Evolutionary conservation across 805 yeast genomes (phyloP).

Genomic region (Starmera dryadoides): DNA sequence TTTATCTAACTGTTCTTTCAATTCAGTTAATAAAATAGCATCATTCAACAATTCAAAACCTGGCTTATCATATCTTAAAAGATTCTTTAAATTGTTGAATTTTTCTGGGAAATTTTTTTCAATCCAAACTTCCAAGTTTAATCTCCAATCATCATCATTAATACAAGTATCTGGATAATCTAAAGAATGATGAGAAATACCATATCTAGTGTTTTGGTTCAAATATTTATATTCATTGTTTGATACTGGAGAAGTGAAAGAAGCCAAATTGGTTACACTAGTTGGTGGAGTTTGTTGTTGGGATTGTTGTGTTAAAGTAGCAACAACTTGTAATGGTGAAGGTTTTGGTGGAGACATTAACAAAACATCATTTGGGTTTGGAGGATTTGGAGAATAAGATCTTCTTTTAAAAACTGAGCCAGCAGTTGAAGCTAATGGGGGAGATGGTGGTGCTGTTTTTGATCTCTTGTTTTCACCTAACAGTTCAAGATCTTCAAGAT

Average conservation of each 20-base stretch:
- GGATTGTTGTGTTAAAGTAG: not conserved
- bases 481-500: constrained; percentile 13
- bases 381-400: constrained; percentile 18
- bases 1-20: constrained; percentile 17
- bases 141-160: constrained; percentile 38
- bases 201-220: constrained; percentile 13
- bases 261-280: constrained; percentile 3
- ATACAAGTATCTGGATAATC: constrained; percentile 26
- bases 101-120: constrained; percentile 33
- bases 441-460: constrained; percentile 41
- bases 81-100: constrained; percentile 30
- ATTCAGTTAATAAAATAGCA: constrained; percentile 18
- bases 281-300: constrained; percentile 4
- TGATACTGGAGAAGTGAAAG: constrained; percentile 5
- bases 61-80: constrained; percentile 24
- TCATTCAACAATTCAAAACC: constrained; percentile 22
- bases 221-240: constrained; percentile 12
- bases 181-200: constrained; percentile 11
- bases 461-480: constrained; percentile 25
- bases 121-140: constrained; percentile 31
- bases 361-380: not conserved
- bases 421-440: constrained; percentile 18
- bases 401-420: constrained; percentile 8
- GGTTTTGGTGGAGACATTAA: not conserved
- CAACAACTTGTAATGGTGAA: not conserved